Evolutionary conservation across 148 eudicot genomes (phyloP).

Genomic region (Vaccinium vitisidaea): DNA sequence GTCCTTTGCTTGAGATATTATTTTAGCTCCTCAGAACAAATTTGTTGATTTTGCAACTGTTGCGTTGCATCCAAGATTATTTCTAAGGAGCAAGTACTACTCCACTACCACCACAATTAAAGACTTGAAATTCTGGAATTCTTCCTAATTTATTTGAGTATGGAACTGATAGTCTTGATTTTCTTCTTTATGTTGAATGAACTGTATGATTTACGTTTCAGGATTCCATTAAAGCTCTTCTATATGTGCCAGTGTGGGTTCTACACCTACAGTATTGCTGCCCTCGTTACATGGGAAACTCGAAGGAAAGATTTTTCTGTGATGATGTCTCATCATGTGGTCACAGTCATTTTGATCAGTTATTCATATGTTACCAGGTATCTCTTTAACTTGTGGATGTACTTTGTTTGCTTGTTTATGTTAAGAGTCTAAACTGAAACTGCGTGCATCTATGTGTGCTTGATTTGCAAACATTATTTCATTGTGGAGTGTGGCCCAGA

Average conservation of each 20-base stretch:
- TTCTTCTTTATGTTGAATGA: constrained; percentile 10
- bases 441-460: background rate
- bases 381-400: constrained; percentile 11
- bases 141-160: background rate
- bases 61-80: background rate
- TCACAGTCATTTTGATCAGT: constrained; percentile 78
- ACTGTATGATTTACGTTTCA: constrained; percentile 38
- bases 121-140: background rate
- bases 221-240: constrained; percentile 70
- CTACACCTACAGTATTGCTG: constrained; percentile 85
- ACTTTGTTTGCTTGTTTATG: background rate
- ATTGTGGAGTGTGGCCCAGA: background rate
- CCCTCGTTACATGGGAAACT: constrained; percentile 94
- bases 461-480: background rate
- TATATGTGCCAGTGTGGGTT: constrained; percentile 97
- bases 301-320: constrained; percentile 91
- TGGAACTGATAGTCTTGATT: background rate
- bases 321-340: constrained; percentile 97
- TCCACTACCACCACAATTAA: background rate
- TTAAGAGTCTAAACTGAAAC: background rate
- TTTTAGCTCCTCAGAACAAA: background rate
- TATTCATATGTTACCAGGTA: constrained; percentile 81
- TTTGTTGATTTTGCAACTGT: background rate
- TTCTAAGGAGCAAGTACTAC: background rate
- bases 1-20: background rate